Evolutionary conservation across 495 filamentous ascomycete species (phyloP).

Genomic region (Penicillium simplicissimum): DNA sequence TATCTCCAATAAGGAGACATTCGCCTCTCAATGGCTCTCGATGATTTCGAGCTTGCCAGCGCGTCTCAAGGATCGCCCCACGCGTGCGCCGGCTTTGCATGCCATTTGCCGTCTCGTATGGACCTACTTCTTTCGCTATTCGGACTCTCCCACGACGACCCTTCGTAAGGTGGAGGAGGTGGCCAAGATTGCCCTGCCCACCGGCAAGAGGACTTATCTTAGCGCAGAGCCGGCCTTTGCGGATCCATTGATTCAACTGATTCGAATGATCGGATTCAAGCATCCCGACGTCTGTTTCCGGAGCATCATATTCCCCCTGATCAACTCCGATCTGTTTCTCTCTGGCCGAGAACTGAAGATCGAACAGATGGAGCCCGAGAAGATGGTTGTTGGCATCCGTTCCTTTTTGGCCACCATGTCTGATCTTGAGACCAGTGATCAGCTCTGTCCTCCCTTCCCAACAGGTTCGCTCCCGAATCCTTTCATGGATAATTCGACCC

Average conservation of each 20-base stretch:
- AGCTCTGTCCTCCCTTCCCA: slow-evolving; percentile 81
- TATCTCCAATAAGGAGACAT: slow-evolving; percentile 79
- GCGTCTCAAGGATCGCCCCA: slow-evolving; percentile 78
- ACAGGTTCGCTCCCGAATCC: slow-evolving; percentile 48
- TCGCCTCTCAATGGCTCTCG: slow-evolving; percentile 81
- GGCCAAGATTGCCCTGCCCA: slow-evolving; percentile 74
- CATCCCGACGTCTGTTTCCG: slow-evolving; percentile 91
- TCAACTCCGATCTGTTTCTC: slow-evolving; percentile 84
- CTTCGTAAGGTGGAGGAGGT: slow-evolving; percentile 86
- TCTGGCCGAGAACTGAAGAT: slow-evolving; percentile 78
- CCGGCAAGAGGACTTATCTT: slow-evolving; percentile 73
- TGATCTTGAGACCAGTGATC: slow-evolving; percentile 85
- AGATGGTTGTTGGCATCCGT: slow-evolving; percentile 92
- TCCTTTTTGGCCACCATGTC: slow-evolving; percentile 89
- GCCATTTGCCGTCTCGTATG: slow-evolving; percentile 91
- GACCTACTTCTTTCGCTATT: slow-evolving; percentile 89
- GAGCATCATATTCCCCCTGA: slow-evolving; percentile 87
- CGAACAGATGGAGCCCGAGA: slow-evolving; percentile 92
- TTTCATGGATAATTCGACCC: slow-evolving; percentile 40
- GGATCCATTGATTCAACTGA: slow-evolving; percentile 88
- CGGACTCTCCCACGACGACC: slow-evolving; percentile 66
- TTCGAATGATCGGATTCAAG: slow-evolving; percentile 92
- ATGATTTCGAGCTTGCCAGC: slow-evolving; percentile 72
- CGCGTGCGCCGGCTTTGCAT: slow-evolving; percentile 78
- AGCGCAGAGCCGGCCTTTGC: slow-evolving; percentile 77